Evolutionary conservation across 2,329 filamentous ascomycete genomes (phyloP).

Genomic region (Karstenula rhodostoma): DNA sequence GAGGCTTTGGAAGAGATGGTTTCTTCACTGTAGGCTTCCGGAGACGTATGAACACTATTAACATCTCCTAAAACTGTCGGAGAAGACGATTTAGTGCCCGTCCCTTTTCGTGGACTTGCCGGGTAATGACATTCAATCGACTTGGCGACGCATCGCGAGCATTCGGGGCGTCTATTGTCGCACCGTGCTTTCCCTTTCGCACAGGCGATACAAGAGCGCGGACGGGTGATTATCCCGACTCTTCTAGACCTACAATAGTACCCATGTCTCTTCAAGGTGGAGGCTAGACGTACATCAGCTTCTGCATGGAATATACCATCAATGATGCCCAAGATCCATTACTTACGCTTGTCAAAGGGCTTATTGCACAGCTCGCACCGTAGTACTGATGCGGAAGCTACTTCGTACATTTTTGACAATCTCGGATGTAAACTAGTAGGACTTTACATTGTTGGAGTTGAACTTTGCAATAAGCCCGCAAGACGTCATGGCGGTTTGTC

Average conservation of each 20-base stretch:
- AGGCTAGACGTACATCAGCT: constrained; percentile 36
- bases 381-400: constrained; percentile 36
- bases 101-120: constrained; percentile 16
- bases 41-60: background rate
- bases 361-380: constrained; percentile 53
- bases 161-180: constrained; percentile 3
- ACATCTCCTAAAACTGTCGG: background rate
- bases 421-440: background rate
- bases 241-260: constrained; percentile 56
- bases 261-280: constrained; percentile 55
- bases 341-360: constrained; percentile 53
- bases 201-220: constrained; percentile 47
- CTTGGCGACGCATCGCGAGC: constrained; percentile 27
- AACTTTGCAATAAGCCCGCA: background rate
- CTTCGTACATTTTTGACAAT: constrained; percentile 23
- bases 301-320: background rate
- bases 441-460: background rate
- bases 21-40: background rate
- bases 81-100: background rate
- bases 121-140: constrained; percentile 50
- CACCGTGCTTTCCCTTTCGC: constrained; percentile 5
- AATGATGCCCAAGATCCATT: background rate
- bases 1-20: background rate
- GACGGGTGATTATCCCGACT: constrained; percentile 27
- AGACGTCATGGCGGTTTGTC: background rate